Evolutionary conservation across 257 asterid species (phyloP), one percentile per base, ranked within the genome.

Genomic region (Jaltomata sinuosa): DNA sequence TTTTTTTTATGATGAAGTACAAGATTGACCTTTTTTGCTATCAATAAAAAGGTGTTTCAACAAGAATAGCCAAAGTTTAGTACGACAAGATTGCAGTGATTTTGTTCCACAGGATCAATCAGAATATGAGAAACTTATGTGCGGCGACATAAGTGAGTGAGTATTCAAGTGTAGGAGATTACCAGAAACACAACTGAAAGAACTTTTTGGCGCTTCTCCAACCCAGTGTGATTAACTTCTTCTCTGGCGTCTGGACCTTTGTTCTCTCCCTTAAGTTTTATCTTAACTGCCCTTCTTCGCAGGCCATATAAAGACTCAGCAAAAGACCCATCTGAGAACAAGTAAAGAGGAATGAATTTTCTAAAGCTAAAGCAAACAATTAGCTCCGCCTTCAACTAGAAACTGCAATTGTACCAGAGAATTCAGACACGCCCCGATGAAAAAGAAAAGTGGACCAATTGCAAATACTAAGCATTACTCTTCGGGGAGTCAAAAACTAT

Each of bases 161-260:
- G 62, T 77, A 15, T 16, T 47, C 27, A 49, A 49, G 62, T 29
- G 27, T 29, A 77, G 49, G 62, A 27, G 34, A 84, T 86, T 88
- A 96, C 99, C 96, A 94, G 88, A 88, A 94, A 94, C 81, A 83
- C 97, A 84, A 93, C 99, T 25, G 99, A 94, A 67, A 96, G 98
- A 88, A 91, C 90, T 88, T 93, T 96, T 82, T 96, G 97, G 85
- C 89, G 94, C 89, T 89, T 96, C 84, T 86, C 94, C 87, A 96
- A 88, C 47, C 97, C 96, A 3, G 92, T 84, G 85, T 91, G 96
- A 34, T 86, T 91, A 87, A 88, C 86, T 81, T 90, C 94, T 59
- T 92, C 93, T 27, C 83, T 86, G 22, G 89, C 84, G 14, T 87
- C 89, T 80, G 80, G 40, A 83, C 83, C 85, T 67, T 81, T 71